Evolutionary conservation across 768 basidiomycete genomes (phyloP), one percentile per base, ranked within the genome.

Genomic region (Pholiota conissans): DNA sequence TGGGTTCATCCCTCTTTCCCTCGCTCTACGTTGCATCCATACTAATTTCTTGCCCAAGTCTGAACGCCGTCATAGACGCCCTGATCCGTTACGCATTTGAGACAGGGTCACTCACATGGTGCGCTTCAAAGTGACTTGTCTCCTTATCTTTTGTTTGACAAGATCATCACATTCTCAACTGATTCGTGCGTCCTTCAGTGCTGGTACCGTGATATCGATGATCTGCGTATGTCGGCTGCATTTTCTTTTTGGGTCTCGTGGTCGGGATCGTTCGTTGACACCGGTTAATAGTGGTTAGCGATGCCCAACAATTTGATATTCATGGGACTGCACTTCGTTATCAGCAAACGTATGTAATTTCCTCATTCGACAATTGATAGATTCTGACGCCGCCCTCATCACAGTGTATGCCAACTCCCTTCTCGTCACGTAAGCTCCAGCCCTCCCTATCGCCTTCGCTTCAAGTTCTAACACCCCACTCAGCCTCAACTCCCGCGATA

Each of bases 81-180:
- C 68, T 83, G 24, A 79, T 79, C 28, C 63, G 76, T 13, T 84
- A 84, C 62, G 73, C 81, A 0, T 80, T 83, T 55, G 82, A 84
- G 63, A 83, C 78, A 32, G 82, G 81, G 14, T 69, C 74, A 16
- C 64, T 84, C 18, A 83, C 82, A n/a, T 78, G 78, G 78, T 77
- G 61, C 22, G 65, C 50, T 27, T 40, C 16, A 32, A 42, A 24
- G 8, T 46, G 9, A 51, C 3, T 39, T 34, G 20, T n/a, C 10
- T 7, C 18, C 50, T 16, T 26, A 18, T 39, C 18, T 24, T n/a
- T 46, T 46, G 29, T 7, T 24, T 20, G 26, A 1, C 18, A 18
- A 16, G 50, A 18, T 42, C 22, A n/a, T 10, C 32, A 37, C 24
- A 22, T 52, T 34, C 16, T 52, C 39, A 35, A 50, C 49, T 34